Evolutionary conservation across 2,329 filamentous ascomycete genomes (phyloP), one percentile per base, ranked within the genome.

Genomic region (Arthrobotrys musiformis): DNA sequence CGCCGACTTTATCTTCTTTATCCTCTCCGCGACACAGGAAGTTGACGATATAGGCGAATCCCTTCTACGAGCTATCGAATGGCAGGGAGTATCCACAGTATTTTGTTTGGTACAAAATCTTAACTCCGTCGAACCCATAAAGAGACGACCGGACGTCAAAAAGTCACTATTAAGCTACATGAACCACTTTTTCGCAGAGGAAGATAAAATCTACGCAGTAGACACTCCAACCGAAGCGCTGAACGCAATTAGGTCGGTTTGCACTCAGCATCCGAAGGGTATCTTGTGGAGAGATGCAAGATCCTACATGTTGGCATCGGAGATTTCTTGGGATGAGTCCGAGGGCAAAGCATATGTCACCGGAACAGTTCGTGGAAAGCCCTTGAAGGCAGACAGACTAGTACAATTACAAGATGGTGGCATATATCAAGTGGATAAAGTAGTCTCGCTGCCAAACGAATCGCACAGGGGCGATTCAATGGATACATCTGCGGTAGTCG

Each of bases 341-440:
- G 87, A 88, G n/a, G 85, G 90, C 46, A 91, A 93, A 7, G 85
- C 94, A 6, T 77, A 77, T 33, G 82, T 99, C 46, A 96, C 93
- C 0, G 95, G 95, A 80, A 89, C 95, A 2, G 90, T 98, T 28
- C 88, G 95, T 81, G 95, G 95, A 35, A 92, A 90, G 82, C 91
- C 92, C 7, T 83, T 99, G 63, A 98, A 97, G 83, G 92, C 93
- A 2, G 93, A 99, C 83, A 89, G 95, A 73, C 86, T 99, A 44
- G 88, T 97, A 4, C 94, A 98, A 81, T 87, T 99, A 61, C 94
- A 94, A 44, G 94, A 97, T 78, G 97, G 93, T 92, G 95, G 95
- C 35, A 90, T 93, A 69, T 97, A 94, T 82, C 93, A 97, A 84
- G 90, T 99, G 63, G 92, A 93, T 63, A 94, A 93, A 82, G 96